phyloP scores from a whole-genome alignment of 139 green algal species.

The Chlorella sorokiniana region DNA sequence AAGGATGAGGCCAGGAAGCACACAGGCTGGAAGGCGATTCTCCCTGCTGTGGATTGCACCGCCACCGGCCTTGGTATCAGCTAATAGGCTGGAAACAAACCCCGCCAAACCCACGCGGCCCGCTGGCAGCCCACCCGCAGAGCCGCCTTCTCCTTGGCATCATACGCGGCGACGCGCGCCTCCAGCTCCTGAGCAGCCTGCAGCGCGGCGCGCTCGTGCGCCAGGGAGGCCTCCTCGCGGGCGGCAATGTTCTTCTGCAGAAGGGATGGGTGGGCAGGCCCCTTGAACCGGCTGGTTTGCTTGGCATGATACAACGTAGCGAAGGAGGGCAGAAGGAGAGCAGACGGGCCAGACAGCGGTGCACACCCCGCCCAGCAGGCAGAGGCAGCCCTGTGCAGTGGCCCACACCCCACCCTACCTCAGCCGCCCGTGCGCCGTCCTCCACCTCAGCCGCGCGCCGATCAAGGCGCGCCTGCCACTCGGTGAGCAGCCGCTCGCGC shows the following conservation, averaged over 20 bases:
- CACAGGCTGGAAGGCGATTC: too few species aligned
- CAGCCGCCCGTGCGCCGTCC: conserved; percentile 28
- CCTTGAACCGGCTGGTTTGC: too few species aligned
- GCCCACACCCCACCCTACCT: conserved; percentile 1
- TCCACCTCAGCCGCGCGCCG: conserved; percentile 37
- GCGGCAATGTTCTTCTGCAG: conserved; percentile 37
- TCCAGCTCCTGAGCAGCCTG: conserved; percentile 32
- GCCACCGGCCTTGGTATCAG: too few species aligned
- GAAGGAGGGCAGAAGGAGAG: neutral
- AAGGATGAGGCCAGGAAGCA: too few species aligned
- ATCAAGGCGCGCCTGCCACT: conserved; percentile 52
- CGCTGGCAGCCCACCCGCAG: conserved; percentile 1
- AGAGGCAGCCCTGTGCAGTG: neutral
- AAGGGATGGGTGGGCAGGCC: too few species aligned
- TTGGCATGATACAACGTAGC: neutral
- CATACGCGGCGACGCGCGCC: conserved; percentile 15
- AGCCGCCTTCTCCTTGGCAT: conserved; percentile 38
- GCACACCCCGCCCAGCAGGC: too few species aligned
- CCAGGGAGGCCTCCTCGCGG: conserved; percentile 28
- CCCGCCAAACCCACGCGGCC: neutral
- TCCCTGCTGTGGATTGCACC: too few species aligned
- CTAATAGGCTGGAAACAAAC: too few species aligned
- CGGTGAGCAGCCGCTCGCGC: conserved; percentile 43
- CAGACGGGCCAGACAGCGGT: neutral
- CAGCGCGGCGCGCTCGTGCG: conserved; percentile 13